A percentile compares a stretch with the other conserved stretches of the same genome.
These are phyloP conservation scores for Mortierella sp. DNA, from an alignment of 371 early-diverging fungal species.

Conservation along the genomic window DNA sequence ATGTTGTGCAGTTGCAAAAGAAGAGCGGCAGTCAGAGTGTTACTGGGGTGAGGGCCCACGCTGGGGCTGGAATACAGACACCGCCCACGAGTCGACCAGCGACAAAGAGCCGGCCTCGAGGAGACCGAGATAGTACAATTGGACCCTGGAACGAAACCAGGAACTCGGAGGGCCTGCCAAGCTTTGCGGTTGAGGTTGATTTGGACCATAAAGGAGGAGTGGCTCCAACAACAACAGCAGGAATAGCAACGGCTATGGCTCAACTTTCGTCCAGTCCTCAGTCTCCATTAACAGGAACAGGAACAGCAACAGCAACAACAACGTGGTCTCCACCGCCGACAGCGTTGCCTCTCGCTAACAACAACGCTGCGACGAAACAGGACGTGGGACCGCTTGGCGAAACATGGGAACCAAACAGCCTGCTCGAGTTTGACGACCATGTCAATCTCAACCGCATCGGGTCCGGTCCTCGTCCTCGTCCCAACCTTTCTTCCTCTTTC, in stretches of 20 bases:
- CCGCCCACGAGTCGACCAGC: neutral
- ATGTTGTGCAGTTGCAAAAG: neutral
- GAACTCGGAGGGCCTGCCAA: neutral
- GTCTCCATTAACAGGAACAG: neutral
- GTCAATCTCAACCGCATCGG: neutral
- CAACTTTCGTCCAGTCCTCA: neutral
- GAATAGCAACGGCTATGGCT: too few relatives aligned
- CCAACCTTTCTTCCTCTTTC: neutral
- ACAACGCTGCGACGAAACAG: neutral
- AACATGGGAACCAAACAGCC: neutral
- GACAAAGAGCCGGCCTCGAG: neutral
- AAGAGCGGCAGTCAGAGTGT: neutral
- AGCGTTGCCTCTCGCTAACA: neutral
- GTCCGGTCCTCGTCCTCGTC: neutral
- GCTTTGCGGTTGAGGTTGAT: neutral
- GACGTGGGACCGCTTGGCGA: conserved; percentile 20
- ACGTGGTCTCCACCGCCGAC: neutral
- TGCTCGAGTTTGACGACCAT: neutral
- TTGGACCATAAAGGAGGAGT: neutral
- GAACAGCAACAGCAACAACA: neutral
- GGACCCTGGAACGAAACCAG: neutral
- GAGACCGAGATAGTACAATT: neutral
- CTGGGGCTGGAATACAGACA: neutral
- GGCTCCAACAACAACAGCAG: neutral
- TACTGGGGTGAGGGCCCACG: neutral